Evolutionary conservation across 805 yeast genomes (phyloP).

Genomic region (Cephaloascus albidus): DNA sequence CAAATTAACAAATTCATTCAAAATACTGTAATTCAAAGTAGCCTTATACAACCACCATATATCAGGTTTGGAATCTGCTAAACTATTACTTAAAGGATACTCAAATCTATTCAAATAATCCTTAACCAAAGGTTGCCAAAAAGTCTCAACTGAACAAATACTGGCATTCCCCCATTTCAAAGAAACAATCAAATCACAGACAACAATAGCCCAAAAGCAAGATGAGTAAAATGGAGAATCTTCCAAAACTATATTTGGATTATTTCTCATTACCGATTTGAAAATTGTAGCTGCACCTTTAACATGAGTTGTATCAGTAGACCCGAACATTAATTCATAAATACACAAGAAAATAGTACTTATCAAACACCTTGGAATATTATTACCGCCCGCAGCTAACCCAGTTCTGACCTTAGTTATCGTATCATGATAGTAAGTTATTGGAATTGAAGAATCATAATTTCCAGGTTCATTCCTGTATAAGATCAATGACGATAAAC

Average conservation of each 20-base stretch:
- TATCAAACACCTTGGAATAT: constrained; percentile 23
- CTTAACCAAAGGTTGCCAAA: constrained; percentile 24
- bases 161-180: constrained; percentile 19
- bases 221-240: constrained; percentile 19
- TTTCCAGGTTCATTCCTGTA: constrained; percentile 18
- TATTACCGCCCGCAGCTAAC: constrained; percentile 17
- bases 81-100: not conserved
- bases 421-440: constrained; percentile 25
- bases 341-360: constrained; percentile 26
- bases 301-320: constrained; percentile 24
- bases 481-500: constrained; percentile 24
- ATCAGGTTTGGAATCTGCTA: not conserved
- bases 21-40: constrained; percentile 14
- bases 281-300: constrained; percentile 26
- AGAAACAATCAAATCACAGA: constrained; percentile 24
- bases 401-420: constrained; percentile 22
- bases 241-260: constrained; percentile 9
- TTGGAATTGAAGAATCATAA: constrained; percentile 20
- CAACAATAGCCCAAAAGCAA: constrained; percentile 26
- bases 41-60: constrained; percentile 28
- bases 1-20: constrained; percentile 19
- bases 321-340: constrained; percentile 27
- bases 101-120: constrained; percentile 15
- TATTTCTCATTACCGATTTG: constrained; percentile 15
- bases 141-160: constrained; percentile 19